Evolutionary conservation across 2,329 filamentous ascomycete genomes (phyloP).

Genomic region (Verticillium alfalfae): DNA sequence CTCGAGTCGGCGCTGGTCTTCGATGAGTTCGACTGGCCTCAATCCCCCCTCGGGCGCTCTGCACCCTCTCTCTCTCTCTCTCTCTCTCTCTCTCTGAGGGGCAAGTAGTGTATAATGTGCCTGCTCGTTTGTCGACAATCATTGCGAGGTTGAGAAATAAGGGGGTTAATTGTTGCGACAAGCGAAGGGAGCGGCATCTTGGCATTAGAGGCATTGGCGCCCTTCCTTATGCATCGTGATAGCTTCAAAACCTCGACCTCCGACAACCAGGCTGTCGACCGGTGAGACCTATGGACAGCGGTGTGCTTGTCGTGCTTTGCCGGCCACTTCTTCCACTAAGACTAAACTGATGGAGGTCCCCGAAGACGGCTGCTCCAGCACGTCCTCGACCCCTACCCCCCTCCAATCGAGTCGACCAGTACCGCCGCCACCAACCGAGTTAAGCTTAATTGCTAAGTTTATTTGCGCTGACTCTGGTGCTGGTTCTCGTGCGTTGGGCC

Average conservation of each 20-base stretch:
- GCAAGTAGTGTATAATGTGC: not conserved
- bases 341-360: not conserved
- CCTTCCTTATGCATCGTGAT: not conserved
- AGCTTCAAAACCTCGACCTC: not conserved
- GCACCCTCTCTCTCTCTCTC: not conserved
- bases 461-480: not conserved
- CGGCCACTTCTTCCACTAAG: not conserved
- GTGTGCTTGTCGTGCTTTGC: not conserved
- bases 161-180: not conserved
- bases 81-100: not conserved
- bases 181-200: not conserved
- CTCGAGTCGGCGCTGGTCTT: not conserved
- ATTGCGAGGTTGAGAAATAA: not conserved
- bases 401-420: not conserved
- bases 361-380: not conserved
- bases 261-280: not conserved
- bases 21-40: not conserved
- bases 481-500: not conserved
- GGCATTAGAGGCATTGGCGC: not conserved
- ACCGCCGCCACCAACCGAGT: not conserved
- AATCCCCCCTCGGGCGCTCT: too few species aligned
- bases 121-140: not conserved
- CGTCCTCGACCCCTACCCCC: not conserved
- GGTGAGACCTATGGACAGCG: not conserved
- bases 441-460: constrained; percentile 2